phyloP scores from a whole-genome alignment of 2,329 filamentous ascomycete species.

The Aspergillus sp. region DNA sequence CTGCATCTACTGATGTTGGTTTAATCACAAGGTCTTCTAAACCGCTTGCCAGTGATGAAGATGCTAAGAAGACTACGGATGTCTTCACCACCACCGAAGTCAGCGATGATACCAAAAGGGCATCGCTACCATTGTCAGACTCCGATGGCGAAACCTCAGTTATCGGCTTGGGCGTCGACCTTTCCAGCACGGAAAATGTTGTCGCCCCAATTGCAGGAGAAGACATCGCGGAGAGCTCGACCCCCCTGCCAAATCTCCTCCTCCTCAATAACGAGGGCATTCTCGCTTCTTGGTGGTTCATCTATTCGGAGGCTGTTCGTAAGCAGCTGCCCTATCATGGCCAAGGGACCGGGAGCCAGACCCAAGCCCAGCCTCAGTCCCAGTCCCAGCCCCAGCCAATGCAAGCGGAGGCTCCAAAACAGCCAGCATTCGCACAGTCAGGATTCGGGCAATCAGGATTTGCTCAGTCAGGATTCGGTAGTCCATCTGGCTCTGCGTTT shows the following conservation, averaged over 20 bases:
- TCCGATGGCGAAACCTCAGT: conserved; percentile 68
- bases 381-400: conserved; percentile 14
- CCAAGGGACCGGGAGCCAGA: conserved; percentile 48
- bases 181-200: conserved; percentile 80
- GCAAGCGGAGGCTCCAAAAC: conserved; percentile 13
- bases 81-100: conserved; percentile 62
- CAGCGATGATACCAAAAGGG: conserved; percentile 73
- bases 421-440: conserved; percentile 28
- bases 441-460: conserved; percentile 29
- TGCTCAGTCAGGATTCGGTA: conserved; percentile 27
- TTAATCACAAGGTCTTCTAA: conserved; percentile 72
- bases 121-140: conserved; percentile 70
- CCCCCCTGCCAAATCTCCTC: conserved; percentile 79
- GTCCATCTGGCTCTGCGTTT: conserved; percentile 27
- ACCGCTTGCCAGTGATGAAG: conserved; percentile 62
- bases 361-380: conserved; percentile 18
- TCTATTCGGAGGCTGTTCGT: conserved; percentile 84
- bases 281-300: conserved; percentile 83
- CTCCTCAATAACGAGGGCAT: conserved; percentile 86
- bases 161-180: conserved; percentile 76
- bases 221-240: conserved; percentile 74
- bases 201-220: conserved; percentile 73
- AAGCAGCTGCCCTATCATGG: conserved; percentile 72
- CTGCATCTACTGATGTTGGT: conserved; percentile 74
- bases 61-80: conserved; percentile 60